Percentiles rank a stretch among this genome's conserved stretches.
These are phyloP conservation scores for Talaromyces borbonicus DNA, from an alignment of 495 filamentous ascomycete species.

Conservation along the genomic window DNA sequence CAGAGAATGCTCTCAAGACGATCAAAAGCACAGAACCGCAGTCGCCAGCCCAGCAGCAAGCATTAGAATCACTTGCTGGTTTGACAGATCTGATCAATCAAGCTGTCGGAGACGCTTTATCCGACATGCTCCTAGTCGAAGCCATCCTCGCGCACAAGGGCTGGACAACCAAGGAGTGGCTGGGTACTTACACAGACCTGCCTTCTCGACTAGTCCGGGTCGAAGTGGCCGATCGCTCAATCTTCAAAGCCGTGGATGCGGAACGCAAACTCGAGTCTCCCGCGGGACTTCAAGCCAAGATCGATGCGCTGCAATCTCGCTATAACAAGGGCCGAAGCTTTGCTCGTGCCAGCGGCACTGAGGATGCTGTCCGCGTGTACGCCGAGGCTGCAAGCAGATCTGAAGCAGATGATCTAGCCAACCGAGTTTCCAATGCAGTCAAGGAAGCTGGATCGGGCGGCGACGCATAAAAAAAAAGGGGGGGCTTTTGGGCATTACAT, in stretches of 20 bases:
- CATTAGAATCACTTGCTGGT: conserved; percentile 71
- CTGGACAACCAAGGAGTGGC: conserved; percentile 88
- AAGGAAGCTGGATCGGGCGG: conserved; percentile 21
- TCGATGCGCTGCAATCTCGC: conserved; percentile 79
- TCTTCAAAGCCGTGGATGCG: conserved; percentile 84
- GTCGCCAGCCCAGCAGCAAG: conserved; percentile 80
- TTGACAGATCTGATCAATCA: conserved; percentile 91
- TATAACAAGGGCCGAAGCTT: conserved; percentile 86
- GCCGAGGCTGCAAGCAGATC: conserved; percentile 84
- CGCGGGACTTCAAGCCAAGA: conserved; percentile 65
- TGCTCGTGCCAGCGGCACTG: conserved; percentile 85
- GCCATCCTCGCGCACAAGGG: conserved; percentile 90
- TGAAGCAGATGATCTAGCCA: conserved; percentile 79
- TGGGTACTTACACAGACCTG: conserved; percentile 86
- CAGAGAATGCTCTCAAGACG: conserved; percentile 61
- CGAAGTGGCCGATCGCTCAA: conserved; percentile 74
- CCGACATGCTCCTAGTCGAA: conserved; percentile 93
- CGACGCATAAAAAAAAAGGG: conserved; percentile 1
- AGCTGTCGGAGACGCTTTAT: conserved; percentile 90
- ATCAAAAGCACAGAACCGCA: conserved; percentile 73
- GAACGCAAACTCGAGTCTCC: conserved; percentile 81
- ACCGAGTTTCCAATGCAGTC: conserved; percentile 68
- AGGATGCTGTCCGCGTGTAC: conserved; percentile 93
- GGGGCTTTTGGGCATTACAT: not conserved
- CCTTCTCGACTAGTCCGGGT: conserved; percentile 91